These are phyloP conservation scores for Arbutus unedo DNA, from an alignment of 148 eudicot species.

Conservation along the genomic window DNA sequence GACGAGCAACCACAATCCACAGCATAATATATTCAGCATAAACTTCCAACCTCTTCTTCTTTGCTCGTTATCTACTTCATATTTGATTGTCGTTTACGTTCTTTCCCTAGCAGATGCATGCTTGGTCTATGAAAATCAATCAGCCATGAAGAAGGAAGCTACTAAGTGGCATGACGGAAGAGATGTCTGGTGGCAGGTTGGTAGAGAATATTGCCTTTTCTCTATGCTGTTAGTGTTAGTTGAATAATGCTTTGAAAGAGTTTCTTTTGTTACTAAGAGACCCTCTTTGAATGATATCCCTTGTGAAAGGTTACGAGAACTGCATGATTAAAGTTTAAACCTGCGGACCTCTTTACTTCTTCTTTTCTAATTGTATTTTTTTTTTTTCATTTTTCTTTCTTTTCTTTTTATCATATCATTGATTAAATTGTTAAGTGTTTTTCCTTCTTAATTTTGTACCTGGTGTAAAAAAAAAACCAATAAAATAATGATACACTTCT, in stretches of 20 bases:
- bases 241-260: constrained; percentile 1
- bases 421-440: too few species aligned
- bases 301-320: background rate
- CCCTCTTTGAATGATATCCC: background rate
- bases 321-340: background rate
- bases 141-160: constrained; percentile 69
- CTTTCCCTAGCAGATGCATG: constrained; percentile 61
- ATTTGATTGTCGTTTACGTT: constrained; percentile 8
- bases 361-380: background rate
- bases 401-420: background rate
- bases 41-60: background rate
- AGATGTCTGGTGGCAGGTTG: constrained; percentile 99
- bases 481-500: background rate
- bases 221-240: constrained; percentile 9
- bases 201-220: constrained; percentile 14
- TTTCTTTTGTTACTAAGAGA: background rate
- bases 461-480: too few species aligned
- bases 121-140: constrained; percentile 77
- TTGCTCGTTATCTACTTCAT: background rate
- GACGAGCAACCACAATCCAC: background rate
- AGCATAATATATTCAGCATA: background rate
- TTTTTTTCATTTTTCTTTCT: background rate
- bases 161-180: constrained; percentile 81
- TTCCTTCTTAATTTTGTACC: too few species aligned
- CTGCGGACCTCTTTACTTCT: background rate